Base-by-base conservation (phyloP, 768 basidiomycete species). In the Vararia minispora region DNA sequence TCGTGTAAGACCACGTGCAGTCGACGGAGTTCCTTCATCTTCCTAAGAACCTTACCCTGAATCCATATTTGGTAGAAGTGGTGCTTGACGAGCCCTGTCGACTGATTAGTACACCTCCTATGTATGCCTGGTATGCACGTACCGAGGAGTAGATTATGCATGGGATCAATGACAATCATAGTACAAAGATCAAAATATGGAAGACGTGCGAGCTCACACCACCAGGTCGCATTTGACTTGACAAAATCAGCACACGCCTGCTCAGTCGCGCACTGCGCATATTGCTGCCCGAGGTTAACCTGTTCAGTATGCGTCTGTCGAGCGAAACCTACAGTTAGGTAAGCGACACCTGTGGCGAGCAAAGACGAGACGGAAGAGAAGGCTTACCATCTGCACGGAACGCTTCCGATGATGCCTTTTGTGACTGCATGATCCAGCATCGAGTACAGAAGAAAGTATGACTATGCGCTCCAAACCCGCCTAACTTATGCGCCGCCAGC, bases 401-500 rank as follows among this genome's bases (percentile, higher is more conserved):
- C 24, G 37, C 25, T 14, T 36, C 5, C 37, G 59, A 59, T 1
- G 56, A 36, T 0, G 50, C 45, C 37, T 59, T 60, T 2, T 48
- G 28, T 0, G n/a, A 36, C 22, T 58, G 51, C 0, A n/a, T 35
- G 23, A 64, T 55, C 58, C 59, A 61, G 43, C 62, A 63, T 3
- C 39, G 37, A 0, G 57, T 60, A 38, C 62, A 65, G 33, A 62
- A 59, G 23, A 50, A 53, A 2, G 42, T 57, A 28, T 63, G 63
- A 0, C 35, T 31, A 32, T 59, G 58, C 0, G 55, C 51, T 0
- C 52, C 57, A 33, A 54, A 60, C 0, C 58, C 57, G 3, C 49
- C 52, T 0, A 60, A 17, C 35, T 64, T 64, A 36, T 59, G 58
- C 0, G 57, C 58, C 2, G 62, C 64, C 1, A 62, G 63, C 33